Evolutionary conservation across 352 stramenopile genomes (phyloP).

Genomic region (Phytophthora agathidicida): DNA sequence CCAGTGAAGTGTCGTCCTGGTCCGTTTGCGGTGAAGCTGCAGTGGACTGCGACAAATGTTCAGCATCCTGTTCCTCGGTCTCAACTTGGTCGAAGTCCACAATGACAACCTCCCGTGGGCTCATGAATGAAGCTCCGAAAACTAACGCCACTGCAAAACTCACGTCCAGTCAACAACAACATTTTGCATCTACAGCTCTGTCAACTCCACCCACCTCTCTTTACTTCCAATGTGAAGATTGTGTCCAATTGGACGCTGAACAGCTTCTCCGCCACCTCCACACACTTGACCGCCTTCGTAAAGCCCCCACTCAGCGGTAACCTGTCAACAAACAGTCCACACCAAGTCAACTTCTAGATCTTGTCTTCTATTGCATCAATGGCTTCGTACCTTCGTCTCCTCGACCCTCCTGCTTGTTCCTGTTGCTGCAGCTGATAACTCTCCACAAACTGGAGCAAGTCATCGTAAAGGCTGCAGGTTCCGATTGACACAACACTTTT

Average conservation of each 20-base stretch:
- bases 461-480: conserved; percentile 62
- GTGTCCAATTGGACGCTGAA: conserved; percentile 31
- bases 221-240: conserved; percentile 49
- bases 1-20: conserved; percentile 16
- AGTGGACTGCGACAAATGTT: background rate
- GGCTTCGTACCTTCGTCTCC: conserved; percentile 7
- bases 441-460: conserved; percentile 41
- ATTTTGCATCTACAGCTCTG: background rate
- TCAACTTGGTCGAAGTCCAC: conserved; percentile 47
- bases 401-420: conserved; percentile 2
- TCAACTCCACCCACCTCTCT: conserved; percentile 21
- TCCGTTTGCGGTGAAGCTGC: conserved; percentile 16
- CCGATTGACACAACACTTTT: conserved; percentile 6
- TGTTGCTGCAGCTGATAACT: conserved; percentile 20
- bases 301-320: conserved; percentile 32
- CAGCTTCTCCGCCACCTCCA: conserved; percentile 38
- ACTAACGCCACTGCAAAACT: conserved; percentile 55
- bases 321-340: conserved; percentile 9
- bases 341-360: conserved; percentile 2
- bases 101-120: conserved; percentile 55
- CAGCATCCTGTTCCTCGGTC: background rate
- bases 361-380: background rate
- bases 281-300: conserved; percentile 62
- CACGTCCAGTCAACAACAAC: conserved; percentile 5
- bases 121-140: conserved; percentile 61